These are phyloP conservation scores for Ambrosia trifida DNA, from an alignment of 129 eudicot genomes.

Conservation along the genomic window DNA sequence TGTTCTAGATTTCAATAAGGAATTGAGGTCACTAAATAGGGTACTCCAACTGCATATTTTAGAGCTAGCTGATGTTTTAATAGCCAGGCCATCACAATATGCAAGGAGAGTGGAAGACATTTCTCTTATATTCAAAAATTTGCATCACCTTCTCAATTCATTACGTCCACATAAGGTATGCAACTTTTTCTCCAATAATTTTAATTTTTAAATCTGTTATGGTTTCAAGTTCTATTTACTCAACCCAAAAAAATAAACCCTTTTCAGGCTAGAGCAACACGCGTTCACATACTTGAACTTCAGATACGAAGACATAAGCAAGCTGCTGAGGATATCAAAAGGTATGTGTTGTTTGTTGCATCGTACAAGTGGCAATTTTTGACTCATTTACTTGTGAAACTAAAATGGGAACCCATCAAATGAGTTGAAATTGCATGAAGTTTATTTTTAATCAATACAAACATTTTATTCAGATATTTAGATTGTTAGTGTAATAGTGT, in stretches of 20 bases:
- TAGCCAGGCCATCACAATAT: too few species aligned
- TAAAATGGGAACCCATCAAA: neutral
- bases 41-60: too few species aligned
- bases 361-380: neutral
- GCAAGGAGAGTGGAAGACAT: too few species aligned
- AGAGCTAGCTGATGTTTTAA: too few species aligned
- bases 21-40: too few species aligned
- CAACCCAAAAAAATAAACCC: neutral
- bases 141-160: too few species aligned
- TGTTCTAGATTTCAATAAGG: too few species aligned
- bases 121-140: too few species aligned
- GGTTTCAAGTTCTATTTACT: neutral
- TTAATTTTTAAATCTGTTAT: neutral
- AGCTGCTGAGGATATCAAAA: conserved; percentile 93
- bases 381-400: neutral
- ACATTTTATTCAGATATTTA: neutral
- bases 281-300: conserved; percentile 78
- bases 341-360: conserved; percentile 35
- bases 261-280: conserved; percentile 84
- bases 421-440: neutral
- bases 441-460: too few species aligned
- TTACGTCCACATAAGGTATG: too few species aligned
- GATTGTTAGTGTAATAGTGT: neutral
- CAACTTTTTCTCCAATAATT: too few species aligned
- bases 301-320: conserved; percentile 83